Conservation (phyloP, 2,329 filamentous ascomycete species). For the Xylariaceae sp. region DNA sequence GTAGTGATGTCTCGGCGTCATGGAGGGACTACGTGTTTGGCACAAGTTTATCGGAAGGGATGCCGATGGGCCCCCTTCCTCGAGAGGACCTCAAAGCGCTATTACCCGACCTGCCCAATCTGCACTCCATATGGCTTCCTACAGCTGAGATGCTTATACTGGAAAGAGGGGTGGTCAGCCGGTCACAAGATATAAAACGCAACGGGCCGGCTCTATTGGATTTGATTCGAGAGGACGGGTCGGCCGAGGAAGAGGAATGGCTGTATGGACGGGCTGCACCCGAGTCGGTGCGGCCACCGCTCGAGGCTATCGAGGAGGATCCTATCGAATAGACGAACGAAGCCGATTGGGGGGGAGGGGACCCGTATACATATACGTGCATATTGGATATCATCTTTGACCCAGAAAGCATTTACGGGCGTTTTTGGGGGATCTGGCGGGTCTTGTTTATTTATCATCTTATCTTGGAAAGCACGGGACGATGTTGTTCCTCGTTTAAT, state of each 20-base stretch:
- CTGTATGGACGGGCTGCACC: slow-evolving; percentile 50
- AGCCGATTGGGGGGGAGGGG: no score
- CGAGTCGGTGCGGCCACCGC: slow-evolving; percentile 49
- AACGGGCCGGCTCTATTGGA: slow-evolving; percentile 59
- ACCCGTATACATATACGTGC: no score
- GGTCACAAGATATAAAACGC: slow-evolving; percentile 55
- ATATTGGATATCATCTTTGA: slow-evolving; percentile 6
- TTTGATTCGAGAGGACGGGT: slow-evolving; percentile 57
- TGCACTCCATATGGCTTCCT: slow-evolving; percentile 58
- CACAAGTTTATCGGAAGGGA: slow-evolving; percentile 55
- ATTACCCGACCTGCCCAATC: slow-evolving; percentile 49
- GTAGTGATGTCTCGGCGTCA: slow-evolving; percentile 25
- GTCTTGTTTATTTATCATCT: no score
- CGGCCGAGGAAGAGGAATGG: slow-evolving; percentile 58
- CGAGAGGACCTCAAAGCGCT: slow-evolving; percentile 46
- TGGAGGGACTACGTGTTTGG: slow-evolving; percentile 46
- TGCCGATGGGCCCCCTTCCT: slow-evolving; percentile 53
- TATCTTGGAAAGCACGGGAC: no score
- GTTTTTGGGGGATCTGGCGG: slow-evolving; percentile 23
- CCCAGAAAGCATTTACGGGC: slow-evolving; percentile 27
- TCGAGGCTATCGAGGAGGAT: slow-evolving; percentile 49
- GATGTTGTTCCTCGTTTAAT: no score
- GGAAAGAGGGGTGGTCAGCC: slow-evolving; percentile 52
- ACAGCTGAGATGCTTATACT: slow-evolving; percentile 59
- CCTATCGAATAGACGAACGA: slow-evolving; percentile 31